Evolutionary conservation across 192 early-diverging fungal genomes (phyloP).

Genomic region (Backusella westeae): DNA sequence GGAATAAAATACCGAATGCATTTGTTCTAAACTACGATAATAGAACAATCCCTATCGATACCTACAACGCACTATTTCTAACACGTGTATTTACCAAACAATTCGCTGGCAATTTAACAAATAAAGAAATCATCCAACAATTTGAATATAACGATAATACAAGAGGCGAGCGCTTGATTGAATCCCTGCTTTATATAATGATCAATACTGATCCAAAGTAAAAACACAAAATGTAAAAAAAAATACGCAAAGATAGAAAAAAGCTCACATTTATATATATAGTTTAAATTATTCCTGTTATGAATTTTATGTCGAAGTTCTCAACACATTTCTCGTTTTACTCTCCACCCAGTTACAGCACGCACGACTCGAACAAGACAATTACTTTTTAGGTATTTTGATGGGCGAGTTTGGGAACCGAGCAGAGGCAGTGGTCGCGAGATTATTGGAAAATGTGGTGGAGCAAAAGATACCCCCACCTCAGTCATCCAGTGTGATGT

Average conservation of each 20-base stretch:
- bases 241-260: too few relatives aligned
- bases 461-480: slow-evolving; percentile 48
- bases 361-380: slow-evolving; percentile 31
- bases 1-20: background rate
- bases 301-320: slow-evolving; percentile 66
- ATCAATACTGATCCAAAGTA: slow-evolving; percentile 58
- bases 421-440: slow-evolving; percentile 53
- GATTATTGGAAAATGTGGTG: slow-evolving; percentile 52
- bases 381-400: slow-evolving; percentile 71
- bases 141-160: slow-evolving; percentile 49
- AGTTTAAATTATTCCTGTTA: slow-evolving; percentile 52
- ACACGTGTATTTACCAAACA: slow-evolving; percentile 65
- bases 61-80: slow-evolving; percentile 68
- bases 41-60: slow-evolving; percentile 58
- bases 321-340: slow-evolving; percentile 63
- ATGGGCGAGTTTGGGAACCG: slow-evolving; percentile 56
- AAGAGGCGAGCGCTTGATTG: slow-evolving; percentile 57
- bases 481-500: slow-evolving; percentile 54
- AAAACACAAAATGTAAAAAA: background rate
- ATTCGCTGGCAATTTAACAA: slow-evolving; percentile 57
- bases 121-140: slow-evolving; percentile 49
- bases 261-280: background rate
- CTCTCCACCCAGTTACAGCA: slow-evolving; percentile 63
- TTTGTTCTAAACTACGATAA: background rate
- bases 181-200: slow-evolving; percentile 50